Conservation (phyloP, 805 yeast species). For the Lachancea dasiensis region DNA sequence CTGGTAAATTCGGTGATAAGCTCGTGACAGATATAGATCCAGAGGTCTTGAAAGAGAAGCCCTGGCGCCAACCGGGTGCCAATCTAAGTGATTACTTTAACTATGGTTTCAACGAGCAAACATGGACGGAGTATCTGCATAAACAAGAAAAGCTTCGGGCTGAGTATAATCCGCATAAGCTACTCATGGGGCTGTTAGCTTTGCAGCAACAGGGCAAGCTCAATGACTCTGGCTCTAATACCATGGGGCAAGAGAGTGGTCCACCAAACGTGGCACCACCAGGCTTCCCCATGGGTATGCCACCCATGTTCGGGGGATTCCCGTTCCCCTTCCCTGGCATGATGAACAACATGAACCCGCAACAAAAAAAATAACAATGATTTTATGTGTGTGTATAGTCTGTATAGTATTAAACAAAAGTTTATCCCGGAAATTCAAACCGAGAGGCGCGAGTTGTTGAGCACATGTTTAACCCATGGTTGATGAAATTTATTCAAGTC, state of each 20-base stretch:
- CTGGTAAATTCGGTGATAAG: conserved; percentile 54
- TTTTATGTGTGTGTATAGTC: not conserved
- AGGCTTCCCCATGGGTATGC: conserved; percentile 23
- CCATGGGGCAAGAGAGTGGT: conserved; percentile 12
- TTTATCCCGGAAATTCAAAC: not conserved
- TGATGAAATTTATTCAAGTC: conserved; percentile 51
- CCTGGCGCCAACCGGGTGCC: conserved; percentile 98
- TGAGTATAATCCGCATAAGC: conserved; percentile 76
- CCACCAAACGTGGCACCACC: conserved; percentile 22
- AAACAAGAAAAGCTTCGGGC: conserved; percentile 79
- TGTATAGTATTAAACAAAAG: not conserved
- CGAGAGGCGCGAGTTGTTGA: conserved; percentile 1
- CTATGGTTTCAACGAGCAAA: conserved; percentile 91
- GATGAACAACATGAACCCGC: conserved; percentile 35
- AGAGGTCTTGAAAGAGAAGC: conserved; percentile 83
- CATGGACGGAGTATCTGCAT: conserved; percentile 89
- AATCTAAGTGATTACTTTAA: conserved; percentile 92
- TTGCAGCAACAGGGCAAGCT: conserved; percentile 34
- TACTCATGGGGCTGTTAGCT: conserved; percentile 48
- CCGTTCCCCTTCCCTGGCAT: conserved; percentile 34
- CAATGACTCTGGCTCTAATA: conserved; percentile 36
- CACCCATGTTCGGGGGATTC: conserved; percentile 34
- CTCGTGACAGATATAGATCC: conserved; percentile 78
- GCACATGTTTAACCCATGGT: conserved; percentile 52
- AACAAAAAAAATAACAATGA: conserved; percentile 9